Percentiles rank a stretch among this genome's conserved stretches.
These are phyloP conservation scores for Davidsoniella virescens DNA, from an alignment of 2,329 filamentous ascomycete genomes.

Conservation along the genomic window DNA sequence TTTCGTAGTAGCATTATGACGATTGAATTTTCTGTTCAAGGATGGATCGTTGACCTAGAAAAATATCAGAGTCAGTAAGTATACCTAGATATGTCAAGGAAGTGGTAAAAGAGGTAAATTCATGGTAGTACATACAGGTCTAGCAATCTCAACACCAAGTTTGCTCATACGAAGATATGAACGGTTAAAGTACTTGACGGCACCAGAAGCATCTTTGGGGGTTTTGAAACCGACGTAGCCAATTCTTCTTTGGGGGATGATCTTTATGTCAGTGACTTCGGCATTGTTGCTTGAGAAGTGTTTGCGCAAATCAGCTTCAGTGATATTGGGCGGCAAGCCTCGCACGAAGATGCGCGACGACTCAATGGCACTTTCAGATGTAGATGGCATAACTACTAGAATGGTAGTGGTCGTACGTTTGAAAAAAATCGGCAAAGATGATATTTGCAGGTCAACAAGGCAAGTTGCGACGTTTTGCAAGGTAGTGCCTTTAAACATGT, in stretches of 20 bases:
- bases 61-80: not conserved
- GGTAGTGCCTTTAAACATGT: not conserved
- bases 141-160: slow-evolving; percentile 76
- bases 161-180: slow-evolving; percentile 93
- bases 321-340: slow-evolving; percentile 71
- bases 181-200: slow-evolving; percentile 89
- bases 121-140: slow-evolving; percentile 41
- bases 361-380: slow-evolving; percentile 23
- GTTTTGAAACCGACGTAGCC: slow-evolving; percentile 91
- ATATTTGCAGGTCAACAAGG: not conserved
- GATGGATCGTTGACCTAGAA: slow-evolving; percentile 14
- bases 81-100: not conserved
- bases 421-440: not conserved
- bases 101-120: not conserved
- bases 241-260: slow-evolving; percentile 78
- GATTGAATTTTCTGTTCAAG: slow-evolving; percentile 7
- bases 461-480: too few species aligned
- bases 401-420: too few species aligned
- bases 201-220: slow-evolving; percentile 60
- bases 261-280: slow-evolving; percentile 77
- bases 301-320: slow-evolving; percentile 69
- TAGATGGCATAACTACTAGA: too few species aligned
- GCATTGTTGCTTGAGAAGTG: slow-evolving; percentile 65
- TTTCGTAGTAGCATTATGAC: not conserved
- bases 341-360: slow-evolving; percentile 63